Conservation (phyloP, 495 filamentous ascomycete genomes). For the Neurospora africana region DNA sequence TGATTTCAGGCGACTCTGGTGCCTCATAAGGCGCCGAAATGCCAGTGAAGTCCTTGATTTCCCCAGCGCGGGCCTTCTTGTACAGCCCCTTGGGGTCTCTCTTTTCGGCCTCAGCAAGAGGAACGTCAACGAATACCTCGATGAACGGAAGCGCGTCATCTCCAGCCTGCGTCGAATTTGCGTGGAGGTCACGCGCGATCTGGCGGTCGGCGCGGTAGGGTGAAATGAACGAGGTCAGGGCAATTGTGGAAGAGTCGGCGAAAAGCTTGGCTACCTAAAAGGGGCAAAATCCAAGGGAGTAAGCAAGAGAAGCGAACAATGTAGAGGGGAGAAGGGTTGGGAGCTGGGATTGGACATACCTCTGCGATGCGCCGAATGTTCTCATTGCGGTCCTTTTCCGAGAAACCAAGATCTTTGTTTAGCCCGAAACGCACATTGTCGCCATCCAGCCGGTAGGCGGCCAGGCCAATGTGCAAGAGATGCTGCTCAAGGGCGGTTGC, state of each 20-base stretch:
- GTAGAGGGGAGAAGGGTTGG: neutral
- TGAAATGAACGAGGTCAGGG: conserved; percentile 94
- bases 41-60: conserved; percentile 96
- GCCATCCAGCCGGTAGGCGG: conserved; percentile 89
- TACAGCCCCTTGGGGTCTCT: conserved; percentile 96
- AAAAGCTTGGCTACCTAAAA: conserved; percentile 84
- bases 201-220: conserved; percentile 81
- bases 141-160: conserved; percentile 70
- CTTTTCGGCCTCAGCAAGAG: conserved; percentile 82
- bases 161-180: conserved; percentile 33
- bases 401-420: conserved; percentile 95
- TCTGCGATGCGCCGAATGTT: conserved; percentile 95
- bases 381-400: conserved; percentile 84
- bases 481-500: conserved; percentile 94
- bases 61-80: conserved; percentile 84
- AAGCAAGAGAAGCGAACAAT: neutral
- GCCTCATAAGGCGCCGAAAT: conserved; percentile 90
- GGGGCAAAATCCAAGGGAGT: neutral
- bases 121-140: conserved; percentile 84
- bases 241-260: conserved; percentile 75
- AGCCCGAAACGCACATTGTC: conserved; percentile 98
- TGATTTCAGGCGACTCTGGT: conserved; percentile 75
- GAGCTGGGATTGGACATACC: conserved; percentile 25
- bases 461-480: conserved; percentile 69
- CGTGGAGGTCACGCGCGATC: conserved; percentile 70